phyloP scores from a whole-genome alignment of 169 alveolate species.

The Babesia ovata region DNA sequence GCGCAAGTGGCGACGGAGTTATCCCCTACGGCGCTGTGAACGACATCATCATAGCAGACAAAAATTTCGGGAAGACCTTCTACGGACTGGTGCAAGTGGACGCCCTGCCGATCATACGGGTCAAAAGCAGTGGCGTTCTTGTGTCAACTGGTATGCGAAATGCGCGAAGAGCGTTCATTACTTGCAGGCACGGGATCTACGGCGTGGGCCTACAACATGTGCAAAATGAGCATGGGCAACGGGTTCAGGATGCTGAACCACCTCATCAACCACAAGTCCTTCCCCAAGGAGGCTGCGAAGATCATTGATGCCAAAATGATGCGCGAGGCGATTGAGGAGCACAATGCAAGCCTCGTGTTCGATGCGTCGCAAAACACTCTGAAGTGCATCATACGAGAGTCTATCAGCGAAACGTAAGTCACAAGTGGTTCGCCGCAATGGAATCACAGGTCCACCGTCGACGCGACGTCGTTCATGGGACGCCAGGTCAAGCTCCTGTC shows the following conservation, averaged over 20 bases:
- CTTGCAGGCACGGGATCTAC: slow-evolving; percentile 83
- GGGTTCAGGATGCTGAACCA: slow-evolving; percentile 35
- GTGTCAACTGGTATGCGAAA: slow-evolving; percentile 60
- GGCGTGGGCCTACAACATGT: slow-evolving; percentile 86
- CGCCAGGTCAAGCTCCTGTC: slow-evolving; percentile 57
- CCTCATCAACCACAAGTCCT: slow-evolving; percentile 43
- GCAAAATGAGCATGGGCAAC: slow-evolving; percentile 65
- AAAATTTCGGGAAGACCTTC: slow-evolving; percentile 61
- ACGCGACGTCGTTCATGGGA: slow-evolving; percentile 38
- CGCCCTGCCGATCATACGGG: slow-evolving; percentile 59
- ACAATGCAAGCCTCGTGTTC: slow-evolving; percentile 69
- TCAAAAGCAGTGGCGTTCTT: slow-evolving; percentile 75
- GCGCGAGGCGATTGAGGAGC: slow-evolving; percentile 60
- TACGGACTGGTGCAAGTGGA: slow-evolving; percentile 76
- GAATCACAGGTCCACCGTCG: slow-evolving; percentile 36
- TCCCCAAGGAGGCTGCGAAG: slow-evolving; percentile 69
- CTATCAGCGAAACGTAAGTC: slow-evolving; percentile 65
- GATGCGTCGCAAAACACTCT: slow-evolving; percentile 63
- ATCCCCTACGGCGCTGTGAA: slow-evolving; percentile 61
- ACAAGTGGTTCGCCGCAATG: not conserved
- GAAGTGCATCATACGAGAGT: slow-evolving; percentile 77
- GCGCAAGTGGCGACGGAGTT: not conserved
- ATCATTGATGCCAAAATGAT: slow-evolving; percentile 53
- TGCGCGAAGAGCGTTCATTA: not conserved
- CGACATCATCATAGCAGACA: slow-evolving; percentile 68